These are phyloP conservation scores for Mariannaea sp. DNA, from an alignment of 2,329 filamentous ascomycete genomes.

Conservation along the genomic window DNA sequence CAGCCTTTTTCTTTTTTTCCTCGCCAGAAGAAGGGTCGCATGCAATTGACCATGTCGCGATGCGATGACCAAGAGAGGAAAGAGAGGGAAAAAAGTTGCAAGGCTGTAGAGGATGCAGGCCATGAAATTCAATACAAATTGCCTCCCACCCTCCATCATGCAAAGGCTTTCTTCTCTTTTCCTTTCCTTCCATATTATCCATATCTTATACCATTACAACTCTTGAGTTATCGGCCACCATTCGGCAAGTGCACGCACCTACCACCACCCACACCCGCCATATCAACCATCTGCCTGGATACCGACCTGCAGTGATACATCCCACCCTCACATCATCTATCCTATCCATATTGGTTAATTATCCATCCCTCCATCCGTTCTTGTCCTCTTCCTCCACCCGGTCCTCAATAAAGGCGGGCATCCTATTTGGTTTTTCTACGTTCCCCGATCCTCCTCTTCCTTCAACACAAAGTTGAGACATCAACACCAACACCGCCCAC, in stretches of 20 bases:
- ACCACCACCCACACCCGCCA: not conserved
- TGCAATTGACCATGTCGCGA: not conserved
- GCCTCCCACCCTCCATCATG: slow-evolving; percentile 15
- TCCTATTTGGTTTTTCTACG: not conserved
- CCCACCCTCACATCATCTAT: not conserved
- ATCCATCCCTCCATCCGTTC: not conserved
- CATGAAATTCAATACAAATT: slow-evolving; percentile 17
- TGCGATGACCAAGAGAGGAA: not conserved
- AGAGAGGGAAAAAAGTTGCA: not conserved
- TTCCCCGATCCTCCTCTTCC: not conserved
- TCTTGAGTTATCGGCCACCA: not conserved
- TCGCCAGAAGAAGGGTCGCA: slow-evolving; percentile 1
- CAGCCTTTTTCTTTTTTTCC: not conserved
- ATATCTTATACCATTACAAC: not conserved
- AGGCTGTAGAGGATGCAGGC: not conserved
- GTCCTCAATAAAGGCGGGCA: not conserved
- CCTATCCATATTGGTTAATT: too few relatives aligned
- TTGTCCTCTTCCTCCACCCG: not conserved
- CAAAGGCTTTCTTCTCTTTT: not conserved
- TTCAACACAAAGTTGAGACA: not conserved
- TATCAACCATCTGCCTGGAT: not conserved
- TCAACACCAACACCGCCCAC: slow-evolving; percentile 35
- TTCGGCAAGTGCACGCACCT: not conserved
- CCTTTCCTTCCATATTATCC: not conserved
- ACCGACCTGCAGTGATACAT: not conserved